Conservation (phyloP, 1,284 basidiomycete species). For the Cutaneotrichosporon cavernicola region DNA sequence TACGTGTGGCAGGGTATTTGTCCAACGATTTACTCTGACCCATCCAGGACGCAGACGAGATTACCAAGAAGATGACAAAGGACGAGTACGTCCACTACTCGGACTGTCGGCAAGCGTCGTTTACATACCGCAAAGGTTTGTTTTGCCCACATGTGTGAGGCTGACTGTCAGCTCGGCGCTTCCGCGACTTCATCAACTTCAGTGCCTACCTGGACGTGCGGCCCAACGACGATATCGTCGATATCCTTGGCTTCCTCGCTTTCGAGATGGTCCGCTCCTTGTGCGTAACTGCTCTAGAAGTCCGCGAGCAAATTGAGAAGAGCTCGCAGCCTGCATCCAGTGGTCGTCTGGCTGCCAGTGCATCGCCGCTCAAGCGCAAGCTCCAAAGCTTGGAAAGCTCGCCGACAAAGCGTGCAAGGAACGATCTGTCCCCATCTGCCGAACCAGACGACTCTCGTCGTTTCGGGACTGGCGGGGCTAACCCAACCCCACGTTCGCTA, state of each 20-base stretch:
- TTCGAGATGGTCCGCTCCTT: constrained; percentile 96
- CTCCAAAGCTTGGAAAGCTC: constrained; percentile 49
- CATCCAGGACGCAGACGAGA: constrained; percentile 84
- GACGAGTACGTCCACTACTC: constrained; percentile 98
- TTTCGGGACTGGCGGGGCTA: not conserved
- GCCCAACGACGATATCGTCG: constrained; percentile 91
- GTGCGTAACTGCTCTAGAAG: constrained; percentile 77
- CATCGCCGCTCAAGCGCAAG: constrained; percentile 32
- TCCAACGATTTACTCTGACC: not conserved
- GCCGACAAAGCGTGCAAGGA: constrained; percentile 55
- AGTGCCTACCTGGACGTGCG: constrained; percentile 82
- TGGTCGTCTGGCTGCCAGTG: constrained; percentile 11
- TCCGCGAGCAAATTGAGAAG: constrained; percentile 53
- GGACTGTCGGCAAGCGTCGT: constrained; percentile 93
- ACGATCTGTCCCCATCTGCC: constrained; percentile 37
- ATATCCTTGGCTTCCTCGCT: constrained; percentile 93
- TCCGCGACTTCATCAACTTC: constrained; percentile 93
- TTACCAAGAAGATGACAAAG: constrained; percentile 90
- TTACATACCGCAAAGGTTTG: constrained; percentile 91
- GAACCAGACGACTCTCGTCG: constrained; percentile 3
- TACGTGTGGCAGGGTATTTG: constrained; percentile 39
- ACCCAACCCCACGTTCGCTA: constrained; percentile 58
- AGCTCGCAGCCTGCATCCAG: constrained; percentile 18
- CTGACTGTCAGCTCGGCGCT: constrained; percentile 70
- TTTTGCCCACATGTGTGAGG: not conserved